Conservation (phyloP, 179 eudicot species). For the Nepenthes alata region DNA sequence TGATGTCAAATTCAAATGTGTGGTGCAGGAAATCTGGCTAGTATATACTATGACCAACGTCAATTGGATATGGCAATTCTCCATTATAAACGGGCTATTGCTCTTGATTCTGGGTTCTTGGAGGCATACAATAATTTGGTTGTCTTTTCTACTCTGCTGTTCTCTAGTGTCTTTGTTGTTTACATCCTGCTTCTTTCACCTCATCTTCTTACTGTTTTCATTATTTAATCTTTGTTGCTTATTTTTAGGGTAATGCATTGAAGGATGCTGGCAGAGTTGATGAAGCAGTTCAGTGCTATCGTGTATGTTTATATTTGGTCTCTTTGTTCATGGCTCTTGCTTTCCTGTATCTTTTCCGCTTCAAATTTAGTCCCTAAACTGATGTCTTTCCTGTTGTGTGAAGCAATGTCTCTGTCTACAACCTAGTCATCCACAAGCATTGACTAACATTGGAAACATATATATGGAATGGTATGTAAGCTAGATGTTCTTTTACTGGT, state of each 20-base stretch:
- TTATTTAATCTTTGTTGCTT: constrained; percentile 3
- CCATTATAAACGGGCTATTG: constrained; percentile 75
- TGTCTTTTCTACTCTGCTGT: constrained; percentile 6
- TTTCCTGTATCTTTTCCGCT: neutral
- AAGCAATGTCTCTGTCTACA: constrained; percentile 91
- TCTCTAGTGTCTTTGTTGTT: neutral
- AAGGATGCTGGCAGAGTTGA: constrained; percentile 85
- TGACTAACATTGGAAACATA: constrained; percentile 91
- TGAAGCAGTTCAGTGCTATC: constrained; percentile 75
- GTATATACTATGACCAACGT: constrained; percentile 82
- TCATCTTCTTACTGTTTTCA: neutral
- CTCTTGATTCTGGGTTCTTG: constrained; percentile 72
- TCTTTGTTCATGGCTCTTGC: neutral
- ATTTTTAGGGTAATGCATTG: constrained; percentile 74
- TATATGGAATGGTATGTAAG: constrained; percentile 80
- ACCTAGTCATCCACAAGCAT: constrained; percentile 91
- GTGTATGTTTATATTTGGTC: constrained; percentile 30
- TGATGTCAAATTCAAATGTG: neutral
- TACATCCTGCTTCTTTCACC: neutral
- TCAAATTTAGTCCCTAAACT: constrained; percentile 3
- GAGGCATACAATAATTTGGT: constrained; percentile 98
- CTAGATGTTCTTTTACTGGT: constrained; percentile 3
- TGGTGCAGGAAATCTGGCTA: constrained; percentile 70
- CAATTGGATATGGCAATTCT: constrained; percentile 77
- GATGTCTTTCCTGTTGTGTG: constrained; percentile 12